These are phyloP conservation scores for Fusarium nurragi DNA, from an alignment of 2,329 filamentous ascomycete species.

Conservation along the genomic window DNA sequence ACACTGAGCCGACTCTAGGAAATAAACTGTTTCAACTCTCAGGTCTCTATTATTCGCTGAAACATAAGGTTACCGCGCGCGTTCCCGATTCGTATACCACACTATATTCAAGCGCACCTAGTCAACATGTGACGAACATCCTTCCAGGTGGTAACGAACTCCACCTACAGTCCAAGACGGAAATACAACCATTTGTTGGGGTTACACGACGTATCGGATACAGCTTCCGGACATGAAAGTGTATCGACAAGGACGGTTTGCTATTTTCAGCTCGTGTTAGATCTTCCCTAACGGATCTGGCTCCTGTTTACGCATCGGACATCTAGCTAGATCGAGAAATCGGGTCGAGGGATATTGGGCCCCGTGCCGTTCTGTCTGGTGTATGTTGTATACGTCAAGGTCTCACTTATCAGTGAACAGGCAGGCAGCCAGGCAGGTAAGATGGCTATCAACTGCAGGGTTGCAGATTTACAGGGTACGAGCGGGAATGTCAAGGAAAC, in stretches of 20 bases:
- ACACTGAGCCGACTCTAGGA: not conserved
- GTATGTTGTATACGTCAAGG: conserved; percentile 14
- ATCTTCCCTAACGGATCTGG: conserved; percentile 9
- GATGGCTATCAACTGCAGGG: not conserved
- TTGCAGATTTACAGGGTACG: conserved; percentile 19
- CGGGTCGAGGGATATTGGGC: not conserved
- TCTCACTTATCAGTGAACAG: conserved; percentile 16
- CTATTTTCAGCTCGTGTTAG: conserved; percentile 26
- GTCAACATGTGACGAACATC: not conserved
- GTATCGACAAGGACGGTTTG: conserved; percentile 11
- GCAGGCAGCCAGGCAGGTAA: not conserved
- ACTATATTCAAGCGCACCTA: not conserved
- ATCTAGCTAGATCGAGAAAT: conserved; percentile 18
- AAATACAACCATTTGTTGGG: conserved; percentile 4
- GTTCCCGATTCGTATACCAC: not conserved
- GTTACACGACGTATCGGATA: conserved; percentile 6
- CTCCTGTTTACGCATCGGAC: conserved; percentile 13
- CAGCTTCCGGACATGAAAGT: conserved; percentile 3
- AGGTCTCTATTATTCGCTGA: not conserved
- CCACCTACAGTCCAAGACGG: not conserved
- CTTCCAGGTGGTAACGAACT: not conserved
- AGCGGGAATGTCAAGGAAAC: conserved; percentile 7
- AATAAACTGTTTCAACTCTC: conserved; percentile 11
- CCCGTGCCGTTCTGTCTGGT: conserved; percentile 2
- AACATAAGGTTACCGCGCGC: conserved; percentile 1